Percentiles rank a stretch among this genome's conserved stretches.
phyloP scores from a whole-genome alignment of 805 yeast species.

The Ogataea trehaloabstinens region DNA sequence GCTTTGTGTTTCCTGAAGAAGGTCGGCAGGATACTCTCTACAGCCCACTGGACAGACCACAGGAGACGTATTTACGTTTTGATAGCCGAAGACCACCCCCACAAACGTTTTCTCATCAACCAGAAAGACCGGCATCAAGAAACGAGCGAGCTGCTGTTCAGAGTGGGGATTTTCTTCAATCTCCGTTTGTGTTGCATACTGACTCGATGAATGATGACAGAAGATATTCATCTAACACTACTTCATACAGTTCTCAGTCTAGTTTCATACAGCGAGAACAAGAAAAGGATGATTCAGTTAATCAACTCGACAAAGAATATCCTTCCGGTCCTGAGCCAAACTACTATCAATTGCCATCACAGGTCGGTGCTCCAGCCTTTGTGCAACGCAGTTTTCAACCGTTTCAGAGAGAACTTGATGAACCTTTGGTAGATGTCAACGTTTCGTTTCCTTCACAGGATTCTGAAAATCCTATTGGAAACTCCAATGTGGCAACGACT shows the following conservation, averaged over 20 bases:
- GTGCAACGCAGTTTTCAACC: neutral
- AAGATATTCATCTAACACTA: neutral
- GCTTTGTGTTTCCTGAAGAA: neutral
- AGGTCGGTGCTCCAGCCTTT: neutral
- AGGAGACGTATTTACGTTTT: neutral
- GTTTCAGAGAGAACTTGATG: slow-evolving; percentile 1
- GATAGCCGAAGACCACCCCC: neutral
- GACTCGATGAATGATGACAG: neutral
- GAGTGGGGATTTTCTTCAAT: neutral
- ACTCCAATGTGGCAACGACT: slow-evolving; percentile 23
- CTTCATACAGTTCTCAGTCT: slow-evolving; percentile 1
- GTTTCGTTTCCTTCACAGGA: neutral
- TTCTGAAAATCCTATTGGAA: slow-evolving; percentile 13
- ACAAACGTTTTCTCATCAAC: neutral
- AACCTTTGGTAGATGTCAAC: neutral
- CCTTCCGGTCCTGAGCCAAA: neutral
- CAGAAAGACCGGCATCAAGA: neutral
- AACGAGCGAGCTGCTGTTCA: neutral
- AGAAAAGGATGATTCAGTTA: neutral
- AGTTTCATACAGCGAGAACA: neutral
- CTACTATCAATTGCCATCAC: neutral
- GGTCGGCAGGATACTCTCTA: neutral
- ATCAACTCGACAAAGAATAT: neutral
- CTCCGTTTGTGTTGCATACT: neutral
- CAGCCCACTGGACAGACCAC: neutral